A percentile compares a stretch with the other conserved stretches of the same genome.
Conservation (phyloP, 2,329 filamentous ascomycete genomes). For the Penicillium aurantiogriseum region DNA sequence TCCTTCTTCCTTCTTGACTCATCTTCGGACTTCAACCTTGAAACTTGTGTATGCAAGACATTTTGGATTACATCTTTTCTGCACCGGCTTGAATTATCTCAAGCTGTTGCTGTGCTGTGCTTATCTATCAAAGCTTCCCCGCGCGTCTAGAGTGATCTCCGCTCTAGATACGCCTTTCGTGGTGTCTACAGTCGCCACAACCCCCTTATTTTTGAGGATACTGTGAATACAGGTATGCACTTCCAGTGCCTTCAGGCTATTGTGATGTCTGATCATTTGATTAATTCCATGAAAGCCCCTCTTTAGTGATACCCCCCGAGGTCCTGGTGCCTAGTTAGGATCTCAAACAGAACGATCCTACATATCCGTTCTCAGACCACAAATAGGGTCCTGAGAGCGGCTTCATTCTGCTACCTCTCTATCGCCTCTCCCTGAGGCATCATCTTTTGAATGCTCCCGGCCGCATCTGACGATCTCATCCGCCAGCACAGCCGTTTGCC, state of each 20-base stretch:
- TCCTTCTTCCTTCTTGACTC: slow-evolving; percentile 12
- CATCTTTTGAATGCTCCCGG: slow-evolving; percentile 44
- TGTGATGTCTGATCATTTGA: slow-evolving; percentile 2
- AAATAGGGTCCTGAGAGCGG: slow-evolving; percentile 34
- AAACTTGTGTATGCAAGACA: slow-evolving; percentile 7
- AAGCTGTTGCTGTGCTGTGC: slow-evolving; percentile 25
- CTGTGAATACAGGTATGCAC: slow-evolving; percentile 10
- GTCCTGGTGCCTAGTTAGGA: background rate
- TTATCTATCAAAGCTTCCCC: slow-evolving; percentile 30
- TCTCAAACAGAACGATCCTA: slow-evolving; percentile 4
- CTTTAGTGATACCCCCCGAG: slow-evolving; percentile 11
- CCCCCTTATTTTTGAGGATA: background rate
- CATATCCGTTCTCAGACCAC: slow-evolving; percentile 36
- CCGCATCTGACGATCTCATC: slow-evolving; percentile 40
- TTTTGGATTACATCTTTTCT: slow-evolving; percentile 1
- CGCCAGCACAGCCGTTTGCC: slow-evolving; percentile 38
- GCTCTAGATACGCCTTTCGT: slow-evolving; percentile 26
- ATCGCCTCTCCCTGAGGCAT: slow-evolving; percentile 33
- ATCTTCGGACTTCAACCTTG: background rate
- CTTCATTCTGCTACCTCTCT: slow-evolving; percentile 8
- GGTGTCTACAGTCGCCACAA: background rate
- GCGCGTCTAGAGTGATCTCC: slow-evolving; percentile 29
- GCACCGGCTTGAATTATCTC: slow-evolving; percentile 11
- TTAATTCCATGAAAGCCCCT: slow-evolving; percentile 4
- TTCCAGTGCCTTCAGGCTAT: background rate